phyloP scores from a whole-genome alignment of 2,329 filamentous ascomycete species.

The Nothopassalora personata region DNA sequence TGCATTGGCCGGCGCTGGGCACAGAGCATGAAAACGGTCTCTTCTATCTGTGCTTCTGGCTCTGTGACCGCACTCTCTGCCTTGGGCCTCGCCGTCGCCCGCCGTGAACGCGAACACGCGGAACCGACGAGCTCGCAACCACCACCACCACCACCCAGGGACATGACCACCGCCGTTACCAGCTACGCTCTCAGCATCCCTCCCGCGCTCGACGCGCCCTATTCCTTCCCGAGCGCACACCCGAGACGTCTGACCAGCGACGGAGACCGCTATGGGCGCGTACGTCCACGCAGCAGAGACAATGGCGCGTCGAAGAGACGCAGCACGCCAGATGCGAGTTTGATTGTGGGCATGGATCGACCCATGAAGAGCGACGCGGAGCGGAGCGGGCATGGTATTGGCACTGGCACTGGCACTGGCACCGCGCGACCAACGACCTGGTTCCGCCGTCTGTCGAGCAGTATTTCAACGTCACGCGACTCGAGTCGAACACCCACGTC shows the following conservation, averaged over 20 bases:
- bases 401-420: neutral
- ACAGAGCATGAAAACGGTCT: slow-evolving; percentile 19
- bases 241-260: slow-evolving; percentile 13
- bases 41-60: slow-evolving; percentile 55
- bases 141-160: slow-evolving; percentile 10
- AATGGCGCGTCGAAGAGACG: slow-evolving; percentile 12
- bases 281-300: slow-evolving; percentile 6
- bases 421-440: slow-evolving; percentile 40
- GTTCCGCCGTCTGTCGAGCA: slow-evolving; percentile 62
- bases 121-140: slow-evolving; percentile 6
- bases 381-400: neutral
- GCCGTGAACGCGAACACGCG: slow-evolving; percentile 15
- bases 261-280: slow-evolving; percentile 9
- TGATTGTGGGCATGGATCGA: slow-evolving; percentile 17
- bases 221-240: slow-evolving; percentile 2
- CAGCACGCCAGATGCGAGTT: slow-evolving; percentile 11
- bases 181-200: slow-evolving; percentile 16
- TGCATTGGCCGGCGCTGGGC: slow-evolving; percentile 5
- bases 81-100: slow-evolving; percentile 41
- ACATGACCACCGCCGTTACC: slow-evolving; percentile 21
- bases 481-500: slow-evolving; percentile 52
- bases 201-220: slow-evolving; percentile 8
- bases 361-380: slow-evolving; percentile 11
- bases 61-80: slow-evolving; percentile 56
- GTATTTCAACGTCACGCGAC: slow-evolving; percentile 30